Evolutionary conservation across 1,284 basidiomycete species (phyloP).

Genomic region (Tylopilus microsporus): DNA sequence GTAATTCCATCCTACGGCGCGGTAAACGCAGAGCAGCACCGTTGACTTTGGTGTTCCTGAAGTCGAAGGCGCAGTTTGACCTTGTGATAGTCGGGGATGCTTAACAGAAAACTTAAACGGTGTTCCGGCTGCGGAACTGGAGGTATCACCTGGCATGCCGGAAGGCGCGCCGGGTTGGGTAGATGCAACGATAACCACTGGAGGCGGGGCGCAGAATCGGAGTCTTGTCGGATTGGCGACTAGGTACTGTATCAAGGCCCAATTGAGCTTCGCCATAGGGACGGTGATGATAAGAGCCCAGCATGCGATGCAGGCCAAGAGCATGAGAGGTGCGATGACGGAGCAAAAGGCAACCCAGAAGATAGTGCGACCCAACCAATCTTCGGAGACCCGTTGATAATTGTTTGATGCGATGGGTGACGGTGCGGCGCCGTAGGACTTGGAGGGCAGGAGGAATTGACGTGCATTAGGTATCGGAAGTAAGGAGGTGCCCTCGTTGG

Average conservation of each 20-base stretch:
- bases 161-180: conserved; percentile 24
- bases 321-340: conserved; percentile 85
- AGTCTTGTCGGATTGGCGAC: conserved; percentile 79
- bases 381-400: conserved; percentile 37
- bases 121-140: conserved; percentile 22
- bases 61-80: conserved; percentile 68
- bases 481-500: conserved; percentile 41
- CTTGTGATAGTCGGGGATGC: conserved; percentile 53
- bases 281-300: conserved; percentile 93
- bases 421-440: conserved; percentile 61
- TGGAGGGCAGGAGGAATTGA: conserved; percentile 40
- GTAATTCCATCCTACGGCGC: conserved; percentile 86
- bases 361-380: conserved; percentile 61
- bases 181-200: conserved; percentile 51
- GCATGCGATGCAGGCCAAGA: conserved; percentile 81
- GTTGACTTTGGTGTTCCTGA: conserved; percentile 72
- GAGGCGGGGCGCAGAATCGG: conserved; percentile 82
- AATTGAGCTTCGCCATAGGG: conserved; percentile 96
- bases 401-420: conserved; percentile 34
- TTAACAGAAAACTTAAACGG: conserved; percentile 49
- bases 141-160: conserved; percentile 11
- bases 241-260: conserved; percentile 86
- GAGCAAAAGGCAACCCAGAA: conserved; percentile 78
- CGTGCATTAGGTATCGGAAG: conserved; percentile 30
- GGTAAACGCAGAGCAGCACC: conserved; percentile 92